Evolutionary conservation across 2,329 filamentous ascomycete species (phyloP), one percentile per base, ranked within the genome.

Genomic region (Penicillium sclerotigenum): DNA sequence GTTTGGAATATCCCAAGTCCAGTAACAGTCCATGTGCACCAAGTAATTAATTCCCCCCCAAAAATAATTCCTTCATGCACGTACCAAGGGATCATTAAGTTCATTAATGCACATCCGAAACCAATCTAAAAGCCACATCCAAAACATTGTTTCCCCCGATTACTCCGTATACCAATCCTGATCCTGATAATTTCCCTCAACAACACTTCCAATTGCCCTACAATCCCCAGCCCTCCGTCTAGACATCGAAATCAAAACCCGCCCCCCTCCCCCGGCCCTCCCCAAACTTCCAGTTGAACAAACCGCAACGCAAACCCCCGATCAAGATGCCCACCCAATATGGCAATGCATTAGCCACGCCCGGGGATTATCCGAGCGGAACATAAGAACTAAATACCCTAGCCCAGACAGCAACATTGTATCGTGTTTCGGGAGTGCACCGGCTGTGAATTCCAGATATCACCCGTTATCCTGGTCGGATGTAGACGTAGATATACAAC

Each of bases 261-360:
- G n/a, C n/a, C n/a, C n/a, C n/a, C n/a, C n/a, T n/a, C n/a, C n/a
- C n/a, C n/a, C n/a, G n/a, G n/a, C n/a, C n/a, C n/a, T n/a, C n/a
- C n/a, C n/a, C n/a, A n/a, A n/a, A n/a, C n/a, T n/a, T n/a, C n/a
- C n/a, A n/a, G n/a, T n/a, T n/a, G n/a, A 22, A 59, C 14, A 48
- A 64, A 55, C 31, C 53, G 48, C 4, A 61, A 18, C 16, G 40
- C 56, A 54, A 56, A 56, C 9, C 53, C 57, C 36, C 59, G 28
- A 18, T 54, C 29, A 13, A 51, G 10, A 41, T 63, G 59, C 57
- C 57, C 59, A 60, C 20, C 55, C 49, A 31, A 59, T 57, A 51
- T 59, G 56, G 16, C 57, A 58, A 41, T 63, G 56, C 40, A 59
- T 28, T 8, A 62, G 18, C 57, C 57, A 63, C 7, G 34, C 55